Base-by-base conservation (phyloP, 176 grass and related monocot species). In the Coix lacrymajobi region DNA sequence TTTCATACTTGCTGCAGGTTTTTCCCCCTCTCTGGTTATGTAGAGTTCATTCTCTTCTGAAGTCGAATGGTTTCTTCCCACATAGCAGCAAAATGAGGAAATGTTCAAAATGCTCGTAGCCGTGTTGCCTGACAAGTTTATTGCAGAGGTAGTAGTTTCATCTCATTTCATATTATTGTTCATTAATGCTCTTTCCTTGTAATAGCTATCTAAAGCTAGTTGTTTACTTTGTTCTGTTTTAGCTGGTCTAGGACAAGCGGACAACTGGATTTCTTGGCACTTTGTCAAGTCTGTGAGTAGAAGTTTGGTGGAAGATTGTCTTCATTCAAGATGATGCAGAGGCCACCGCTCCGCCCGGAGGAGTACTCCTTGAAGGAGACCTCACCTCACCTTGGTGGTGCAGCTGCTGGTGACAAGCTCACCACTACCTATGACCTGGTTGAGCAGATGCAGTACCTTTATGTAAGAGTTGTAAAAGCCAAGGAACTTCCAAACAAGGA, bases 361-460 rank as follows among this genome's bases (percentile, higher is more conserved):
- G 90, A 92, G 73, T 92, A 86, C 87, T 86, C 90, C 87, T 89
- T 92, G 76, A 92, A 92, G 90, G 90, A 89, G 87, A 92, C 90
- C 32, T 29, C 84, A 66, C 90, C 90, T 67, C 90, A 85, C 80
- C 90, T 92, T 72, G 90, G 90, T 41, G 90, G 87, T 16, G 31
- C 69, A 72, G 82, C 87, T 81, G 62, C 73, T 14, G 90, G 90
- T 67, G 91, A 92, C 72, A 92, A 92, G 72, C 91, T 81, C 80
- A 92, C 91, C 0, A 89, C 80, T 72, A 92, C 91, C 40, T 92
- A 92, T 84, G 91, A 92, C 40, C 77, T 92, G 66, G 91, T 92
- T 32, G 91, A 92, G 77, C 91, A 92, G 84, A 92, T 92, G 91
- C 91, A 92, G 28, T 92, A 92, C 77, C 91, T 92, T 19, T 92